Conservation (phyloP, 2,329 filamentous ascomycete species). For the Penicillium sp. region DNA sequence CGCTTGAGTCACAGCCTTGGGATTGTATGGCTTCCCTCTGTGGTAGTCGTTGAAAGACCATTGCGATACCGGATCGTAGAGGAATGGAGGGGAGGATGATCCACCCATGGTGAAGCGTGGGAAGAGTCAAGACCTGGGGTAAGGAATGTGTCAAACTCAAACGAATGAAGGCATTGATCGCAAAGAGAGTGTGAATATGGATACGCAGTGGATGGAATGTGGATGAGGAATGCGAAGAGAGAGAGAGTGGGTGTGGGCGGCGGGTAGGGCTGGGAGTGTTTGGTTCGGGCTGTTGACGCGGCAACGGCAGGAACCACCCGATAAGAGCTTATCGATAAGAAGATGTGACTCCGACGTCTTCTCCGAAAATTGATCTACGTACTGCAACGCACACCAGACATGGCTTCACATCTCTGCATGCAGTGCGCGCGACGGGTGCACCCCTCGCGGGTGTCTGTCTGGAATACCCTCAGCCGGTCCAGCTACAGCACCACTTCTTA, state of each 20-base stretch:
- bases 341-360: slow-evolving; percentile 1
- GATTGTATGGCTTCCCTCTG: slow-evolving; percentile 66
- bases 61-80: slow-evolving; percentile 61
- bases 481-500: slow-evolving; percentile 26
- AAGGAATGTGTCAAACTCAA: slow-evolving; percentile 14
- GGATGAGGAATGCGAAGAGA: slow-evolving; percentile 18
- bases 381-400: not conserved
- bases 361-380: no score
- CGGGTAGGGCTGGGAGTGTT: slow-evolving; percentile 11
- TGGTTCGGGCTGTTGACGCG: slow-evolving; percentile 7
- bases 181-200: not conserved
- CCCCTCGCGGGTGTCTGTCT: slow-evolving; percentile 3
- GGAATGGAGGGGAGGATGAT: slow-evolving; percentile 60
- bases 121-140: slow-evolving; percentile 16
- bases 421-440: slow-evolving; percentile 7
- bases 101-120: slow-evolving; percentile 47
- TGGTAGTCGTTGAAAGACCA: slow-evolving; percentile 48
- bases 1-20: slow-evolving; percentile 77
- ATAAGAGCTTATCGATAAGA: slow-evolving; percentile 11
- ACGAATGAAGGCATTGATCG: slow-evolving; percentile 21
- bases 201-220: slow-evolving; percentile 20
- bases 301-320: slow-evolving; percentile 3
- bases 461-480: not conserved
- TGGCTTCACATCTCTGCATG: slow-evolving; percentile 8
- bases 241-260: slow-evolving; percentile 20